Conservation (phyloP, 495 filamentous ascomycete genomes). For the Clohesyomyces aquaticus region DNA sequence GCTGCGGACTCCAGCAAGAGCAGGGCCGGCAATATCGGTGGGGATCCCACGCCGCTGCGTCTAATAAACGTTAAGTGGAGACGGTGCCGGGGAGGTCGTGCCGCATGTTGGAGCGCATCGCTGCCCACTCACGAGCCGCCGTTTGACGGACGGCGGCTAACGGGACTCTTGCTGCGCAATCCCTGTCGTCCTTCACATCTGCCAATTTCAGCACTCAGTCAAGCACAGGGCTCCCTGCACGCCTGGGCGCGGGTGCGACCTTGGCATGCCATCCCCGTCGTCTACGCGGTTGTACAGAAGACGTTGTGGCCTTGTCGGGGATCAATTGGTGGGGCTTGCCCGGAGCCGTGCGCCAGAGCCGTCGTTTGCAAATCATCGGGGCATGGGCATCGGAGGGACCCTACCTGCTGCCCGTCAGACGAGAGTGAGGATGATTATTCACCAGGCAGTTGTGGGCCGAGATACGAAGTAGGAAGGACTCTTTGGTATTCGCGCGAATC, state of each 20-base stretch:
- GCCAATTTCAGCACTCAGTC: neutral
- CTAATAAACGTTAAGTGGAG: slow-evolving; percentile 12
- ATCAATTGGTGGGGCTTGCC: neutral
- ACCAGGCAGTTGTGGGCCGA: neutral
- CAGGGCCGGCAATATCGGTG: slow-evolving; percentile 14
- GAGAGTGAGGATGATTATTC: neutral
- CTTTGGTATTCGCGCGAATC: slow-evolving; percentile 28
- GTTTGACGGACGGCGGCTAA: slow-evolving; percentile 22
- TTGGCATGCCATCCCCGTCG: slow-evolving; percentile 9
- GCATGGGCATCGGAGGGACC: neutral
- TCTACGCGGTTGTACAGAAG: slow-evolving; percentile 17
- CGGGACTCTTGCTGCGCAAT: slow-evolving; percentile 16
- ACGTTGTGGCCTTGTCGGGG: slow-evolving; percentile 20
- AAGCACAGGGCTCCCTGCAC: neutral
- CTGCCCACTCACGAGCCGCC: slow-evolving; percentile 6
- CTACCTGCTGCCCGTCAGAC: slow-evolving; percentile 5
- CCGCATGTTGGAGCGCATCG: slow-evolving; percentile 25
- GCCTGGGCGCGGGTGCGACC: slow-evolving; percentile 19
- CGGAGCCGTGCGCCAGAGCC: slow-evolving; percentile 8
- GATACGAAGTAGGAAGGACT: slow-evolving; percentile 9
- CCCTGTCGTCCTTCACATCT: slow-evolving; percentile 12
- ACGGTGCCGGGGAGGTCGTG: slow-evolving; percentile 15
- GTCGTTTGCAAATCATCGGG: slow-evolving; percentile 9
- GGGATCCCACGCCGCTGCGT: slow-evolving; percentile 18
- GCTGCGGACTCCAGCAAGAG: slow-evolving; percentile 8